phyloP scores from a whole-genome alignment of 352 stramenopile genomes.

The Phytophthora chlamydospora region DNA sequence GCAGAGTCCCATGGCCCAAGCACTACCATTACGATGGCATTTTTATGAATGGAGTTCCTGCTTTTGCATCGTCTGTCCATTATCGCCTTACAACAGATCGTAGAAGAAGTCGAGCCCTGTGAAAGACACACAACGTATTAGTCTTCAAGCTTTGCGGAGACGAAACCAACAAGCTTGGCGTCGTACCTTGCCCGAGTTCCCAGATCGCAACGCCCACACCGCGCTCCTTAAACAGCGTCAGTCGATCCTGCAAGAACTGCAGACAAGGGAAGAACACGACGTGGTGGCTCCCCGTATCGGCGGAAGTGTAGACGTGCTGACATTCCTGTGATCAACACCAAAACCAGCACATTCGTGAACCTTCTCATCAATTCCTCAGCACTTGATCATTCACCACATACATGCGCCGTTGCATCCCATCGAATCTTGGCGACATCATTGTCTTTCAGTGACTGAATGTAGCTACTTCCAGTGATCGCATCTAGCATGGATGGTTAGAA shows the following conservation, averaged over 20 bases:
- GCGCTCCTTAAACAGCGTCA: slow-evolving; percentile 55
- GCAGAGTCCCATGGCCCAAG: slow-evolving; percentile 4
- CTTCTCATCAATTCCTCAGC: not conserved
- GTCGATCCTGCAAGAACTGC: slow-evolving; percentile 76
- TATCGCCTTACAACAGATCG: slow-evolving; percentile 55
- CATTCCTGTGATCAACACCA: slow-evolving; percentile 57
- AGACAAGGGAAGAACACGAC: slow-evolving; percentile 82
- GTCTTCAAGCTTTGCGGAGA: not conserved
- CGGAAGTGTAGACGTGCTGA: slow-evolving; percentile 51
- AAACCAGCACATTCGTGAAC: slow-evolving; percentile 5
- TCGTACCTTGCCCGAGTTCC: slow-evolving; percentile 82
- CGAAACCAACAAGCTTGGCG: not conserved
- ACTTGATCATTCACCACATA: slow-evolving; percentile 18
- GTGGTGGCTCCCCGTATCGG: slow-evolving; percentile 36
- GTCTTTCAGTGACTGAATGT: slow-evolving; percentile 45
- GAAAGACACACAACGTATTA: slow-evolving; percentile 7
- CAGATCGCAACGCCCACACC: slow-evolving; percentile 70
- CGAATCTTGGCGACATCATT: slow-evolving; percentile 52
- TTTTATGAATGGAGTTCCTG: slow-evolving; percentile 18
- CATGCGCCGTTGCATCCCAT: slow-evolving; percentile 55
- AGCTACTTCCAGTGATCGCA: slow-evolving; percentile 47
- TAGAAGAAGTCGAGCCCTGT: slow-evolving; percentile 83
- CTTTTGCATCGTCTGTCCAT: not conserved
- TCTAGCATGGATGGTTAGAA: slow-evolving; percentile 28
- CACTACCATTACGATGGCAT: slow-evolving; percentile 2